Evolutionary conservation across 768 basidiomycete species (phyloP), one percentile per base, ranked within the genome.

Genomic region (Russula lepida): DNA sequence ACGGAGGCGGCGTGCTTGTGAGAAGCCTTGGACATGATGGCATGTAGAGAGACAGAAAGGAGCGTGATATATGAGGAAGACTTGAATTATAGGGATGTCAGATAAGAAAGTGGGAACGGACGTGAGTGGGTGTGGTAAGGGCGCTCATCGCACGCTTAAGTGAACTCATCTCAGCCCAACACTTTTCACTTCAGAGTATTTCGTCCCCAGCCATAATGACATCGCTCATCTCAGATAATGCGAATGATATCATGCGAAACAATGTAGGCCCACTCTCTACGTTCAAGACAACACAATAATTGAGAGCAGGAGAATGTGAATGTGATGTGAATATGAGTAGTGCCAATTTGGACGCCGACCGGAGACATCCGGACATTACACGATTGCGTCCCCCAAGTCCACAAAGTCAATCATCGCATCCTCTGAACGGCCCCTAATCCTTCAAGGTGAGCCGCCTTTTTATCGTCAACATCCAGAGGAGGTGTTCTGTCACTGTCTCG

Each of bases 381-480:
- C 47, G n/a, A 23, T 52, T 15, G n/a, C n/a, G 30, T 21, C 15
- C 30, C 9, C 48, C 11, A 13, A 64, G 44, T 28, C 30, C 39
- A 49, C 28, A 32, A 47, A 46, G 33, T 11, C 57, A 52, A 19
- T 51, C 53, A 32, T 49, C 54, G 43, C 30, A 59, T 37, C 37
- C 21, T 54, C 33, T n/a, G 52, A 56, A 66, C 69, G 69, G 64
- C 50, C 68, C 70, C 68, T 61, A 79, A 77, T 44, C 67, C 78
- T 70, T 77, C 84, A 84, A 85, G 82, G 83, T 84, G 74, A 81
- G 82, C 76, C 71, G 65, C 69, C 74, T 74, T 67, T 66, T 70
- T 65, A 70, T 27, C n/a, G 32, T 59, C 21, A 35, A 62, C 64
- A 64, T 57, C 60, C 64, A n/a, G 23, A 43, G 62, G 37, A 28